Base-by-base conservation (phyloP, 179 eudicot genomes). In the Silene coronaria region DNA sequence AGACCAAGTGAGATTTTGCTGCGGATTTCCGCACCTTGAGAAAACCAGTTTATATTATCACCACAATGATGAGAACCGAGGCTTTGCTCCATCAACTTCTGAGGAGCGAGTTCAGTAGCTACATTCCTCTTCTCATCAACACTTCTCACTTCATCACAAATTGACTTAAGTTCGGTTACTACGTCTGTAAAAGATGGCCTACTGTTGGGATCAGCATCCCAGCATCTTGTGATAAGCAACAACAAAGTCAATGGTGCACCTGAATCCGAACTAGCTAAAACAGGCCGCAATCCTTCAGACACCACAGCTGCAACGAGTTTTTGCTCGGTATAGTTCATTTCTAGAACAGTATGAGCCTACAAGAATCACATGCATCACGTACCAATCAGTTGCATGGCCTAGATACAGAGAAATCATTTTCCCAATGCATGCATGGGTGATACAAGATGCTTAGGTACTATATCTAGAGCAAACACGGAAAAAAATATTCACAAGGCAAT, bases 331-430 rank as follows among this genome's bases (percentile, higher is more conserved):
- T 96, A 96, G 76, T 84, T 93, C 99, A 96, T 96, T 84, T 96
- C 99, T 81, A 96, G 81, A 61, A 93, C 99, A 17, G 99, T 91
- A 78, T 96, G 99, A 77, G 99, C 99, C 99, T 96, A 84, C 58
- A 78, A 83, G 68, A 48, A 78, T 63, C 58, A 34, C 4, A 78
- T 22, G 45, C 55, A 70, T 57, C 19, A 72, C 3, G 11, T 24
- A 48, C 0, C 9, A 30, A 22, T 45, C 51, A 45, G 51, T 45
- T 9, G 14, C 16, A 45, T 12, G 4, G 51, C 51, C 46, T 8
- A 38, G 45, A 38, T 8, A 38, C 11, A 45, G 51, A 45, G 51
- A 45, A 12, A 45, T 12, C 51, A 12, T 12, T 11, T 45, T 45
- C 16, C 16, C 0, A 42, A 2, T 45, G 51, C 51, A 45, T 45